phyloP scores from a whole-genome alignment of 176 grass and related monocot species.

The Alopecurus myosuroides region DNA sequence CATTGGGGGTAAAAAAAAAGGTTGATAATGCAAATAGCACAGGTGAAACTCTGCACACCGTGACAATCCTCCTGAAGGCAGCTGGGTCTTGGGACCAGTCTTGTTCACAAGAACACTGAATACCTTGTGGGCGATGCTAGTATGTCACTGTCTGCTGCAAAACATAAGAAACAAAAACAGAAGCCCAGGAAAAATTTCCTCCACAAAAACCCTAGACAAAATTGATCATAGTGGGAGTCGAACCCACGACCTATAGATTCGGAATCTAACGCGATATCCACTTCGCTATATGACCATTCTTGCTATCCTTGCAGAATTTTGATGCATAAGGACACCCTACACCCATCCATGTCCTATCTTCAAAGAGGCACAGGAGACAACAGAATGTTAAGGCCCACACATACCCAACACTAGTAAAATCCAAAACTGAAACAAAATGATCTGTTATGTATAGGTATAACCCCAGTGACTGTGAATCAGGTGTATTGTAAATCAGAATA shows the following conservation, averaged over 20 bases:
- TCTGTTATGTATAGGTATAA: neutral
- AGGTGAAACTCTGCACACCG: neutral
- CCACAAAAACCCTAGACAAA: neutral
- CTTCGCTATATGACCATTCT: conserved; percentile 85
- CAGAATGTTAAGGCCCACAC: neutral
- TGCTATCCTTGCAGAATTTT: conserved; percentile 8
- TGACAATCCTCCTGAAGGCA: conserved; percentile 3
- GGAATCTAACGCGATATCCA: conserved; percentile 99
- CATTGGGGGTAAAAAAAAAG: neutral
- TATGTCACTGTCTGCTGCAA: conserved; percentile 15
- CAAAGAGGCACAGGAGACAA: neutral
- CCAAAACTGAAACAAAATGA: neutral
- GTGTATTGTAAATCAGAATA: neutral
- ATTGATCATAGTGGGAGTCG: conserved; percentile 95
- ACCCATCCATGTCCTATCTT: conserved; percentile 5
- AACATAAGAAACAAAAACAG: neutral
- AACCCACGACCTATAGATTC: conserved; percentile 99
- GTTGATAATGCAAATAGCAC: neutral
- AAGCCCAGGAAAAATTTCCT: neutral
- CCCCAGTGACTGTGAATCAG: neutral
- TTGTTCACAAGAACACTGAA: conserved; percentile 33
- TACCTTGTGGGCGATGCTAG: neutral
- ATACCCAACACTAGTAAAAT: conserved; percentile 1
- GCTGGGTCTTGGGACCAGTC: conserved; percentile 31
- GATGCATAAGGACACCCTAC: neutral